These are phyloP conservation scores for Dendrobium huoshanense DNA, from an alignment of 106 monocot genomes.

Conservation along the genomic window DNA sequence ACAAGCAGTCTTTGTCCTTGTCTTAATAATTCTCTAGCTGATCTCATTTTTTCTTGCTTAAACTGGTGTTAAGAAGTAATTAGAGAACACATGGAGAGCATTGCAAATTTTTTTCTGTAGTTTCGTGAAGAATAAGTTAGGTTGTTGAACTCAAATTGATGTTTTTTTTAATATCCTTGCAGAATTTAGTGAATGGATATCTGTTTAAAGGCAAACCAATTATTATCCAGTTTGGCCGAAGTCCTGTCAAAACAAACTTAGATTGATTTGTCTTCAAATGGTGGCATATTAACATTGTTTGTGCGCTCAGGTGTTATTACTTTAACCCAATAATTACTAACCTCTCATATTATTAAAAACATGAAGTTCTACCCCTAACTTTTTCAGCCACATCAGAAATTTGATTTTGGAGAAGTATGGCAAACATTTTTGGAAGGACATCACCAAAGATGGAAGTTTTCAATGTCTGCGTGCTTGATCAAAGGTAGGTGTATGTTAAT, in stretches of 20 bases:
- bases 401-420: too few relatives aligned
- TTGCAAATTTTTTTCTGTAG: not conserved
- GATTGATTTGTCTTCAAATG: too few relatives aligned
- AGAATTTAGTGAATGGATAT: slow-evolving; percentile 88
- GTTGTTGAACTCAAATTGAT: not conserved
- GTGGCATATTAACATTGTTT: too few relatives aligned
- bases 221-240: slow-evolving; percentile 91
- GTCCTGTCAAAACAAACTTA: slow-evolving; percentile 35
- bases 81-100: not conserved
- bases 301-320: too few relatives aligned
- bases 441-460: too few relatives aligned
- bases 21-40: not conserved
- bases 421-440: too few relatives aligned
- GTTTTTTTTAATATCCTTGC: slow-evolving; percentile 22
- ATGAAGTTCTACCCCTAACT: too few relatives aligned
- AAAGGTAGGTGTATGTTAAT: too few relatives aligned
- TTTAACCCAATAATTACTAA: too few relatives aligned
- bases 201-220: slow-evolving; percentile 90
- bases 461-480: too few relatives aligned
- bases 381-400: too few relatives aligned
- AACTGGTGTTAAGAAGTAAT: not conserved
- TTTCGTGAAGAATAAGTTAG: not conserved
- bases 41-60: not conserved
- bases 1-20: not conserved
- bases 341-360: too few relatives aligned